phyloP scores from a whole-genome alignment of 2,329 filamentous ascomycete genomes.

The Nigrograna mackinnonii region DNA sequence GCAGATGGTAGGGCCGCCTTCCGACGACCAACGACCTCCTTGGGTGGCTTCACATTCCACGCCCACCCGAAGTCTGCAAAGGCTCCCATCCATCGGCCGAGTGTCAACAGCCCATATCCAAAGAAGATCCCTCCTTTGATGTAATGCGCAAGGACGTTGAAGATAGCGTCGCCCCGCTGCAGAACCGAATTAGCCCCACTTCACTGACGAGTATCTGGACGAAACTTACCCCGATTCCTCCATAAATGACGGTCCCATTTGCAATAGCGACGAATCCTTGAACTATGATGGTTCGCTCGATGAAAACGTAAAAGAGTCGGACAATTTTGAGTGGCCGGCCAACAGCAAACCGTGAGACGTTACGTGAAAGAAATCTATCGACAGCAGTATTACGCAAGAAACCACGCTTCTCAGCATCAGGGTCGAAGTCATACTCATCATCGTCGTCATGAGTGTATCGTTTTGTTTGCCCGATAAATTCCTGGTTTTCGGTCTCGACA shows the following conservation, averaged over 20 bases:
- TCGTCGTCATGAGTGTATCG: constrained; percentile 45
- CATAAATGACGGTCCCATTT: constrained; percentile 76
- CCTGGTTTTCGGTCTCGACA: constrained; percentile 48
- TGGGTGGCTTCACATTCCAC: constrained; percentile 80
- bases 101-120: constrained; percentile 84
- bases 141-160: constrained; percentile 88
- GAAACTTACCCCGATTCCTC: constrained; percentile 78
- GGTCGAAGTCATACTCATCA: constrained; percentile 51
- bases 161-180: constrained; percentile 70
- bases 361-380: constrained; percentile 57
- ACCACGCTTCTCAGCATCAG: constrained; percentile 47
- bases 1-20: constrained; percentile 68
- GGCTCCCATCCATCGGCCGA: constrained; percentile 87
- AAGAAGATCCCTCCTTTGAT: constrained; percentile 96
- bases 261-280: constrained; percentile 75
- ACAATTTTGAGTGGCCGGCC: constrained; percentile 60
- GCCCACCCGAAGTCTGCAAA: constrained; percentile 93
- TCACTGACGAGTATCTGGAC: background rate
- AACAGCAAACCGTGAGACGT: constrained; percentile 60
- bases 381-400: constrained; percentile 53
- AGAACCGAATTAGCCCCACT: constrained; percentile 8
- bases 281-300: constrained; percentile 78
- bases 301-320: constrained; percentile 63
- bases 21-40: constrained; percentile 63
- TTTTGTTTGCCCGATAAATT: constrained; percentile 41